phyloP scores from a whole-genome alignment of 2,329 filamentous ascomycete species.

The Pseudopyricularia javanii region DNA sequence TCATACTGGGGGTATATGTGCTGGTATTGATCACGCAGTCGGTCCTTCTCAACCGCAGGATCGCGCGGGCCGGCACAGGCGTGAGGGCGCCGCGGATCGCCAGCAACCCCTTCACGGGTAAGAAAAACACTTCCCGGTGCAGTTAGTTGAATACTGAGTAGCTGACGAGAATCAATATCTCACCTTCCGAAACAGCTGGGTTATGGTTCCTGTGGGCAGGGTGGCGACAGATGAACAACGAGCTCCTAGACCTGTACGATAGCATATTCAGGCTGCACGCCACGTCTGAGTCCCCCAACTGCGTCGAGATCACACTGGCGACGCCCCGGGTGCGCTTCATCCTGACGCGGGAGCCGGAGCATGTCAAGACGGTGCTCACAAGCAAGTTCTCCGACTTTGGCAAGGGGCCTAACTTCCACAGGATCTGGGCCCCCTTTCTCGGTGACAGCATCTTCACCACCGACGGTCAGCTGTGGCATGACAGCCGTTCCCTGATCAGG shows the following conservation, averaged over 20 bases:
- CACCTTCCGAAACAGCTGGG: neutral
- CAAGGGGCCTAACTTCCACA: conserved; percentile 29
- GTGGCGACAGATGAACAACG: conserved; percentile 17
- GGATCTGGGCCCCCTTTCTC: conserved; percentile 31
- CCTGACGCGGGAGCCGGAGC: conserved; percentile 39
- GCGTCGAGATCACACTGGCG: conserved; percentile 21
- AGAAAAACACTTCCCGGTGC: neutral
- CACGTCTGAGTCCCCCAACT: conserved; percentile 19
- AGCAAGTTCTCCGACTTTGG: conserved; percentile 43
- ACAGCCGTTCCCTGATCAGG: conserved; percentile 37
- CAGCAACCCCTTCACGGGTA: conserved; percentile 21
- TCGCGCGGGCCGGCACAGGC: conserved; percentile 14
- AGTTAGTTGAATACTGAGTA: neutral
- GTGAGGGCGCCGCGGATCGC: conserved; percentile 18
- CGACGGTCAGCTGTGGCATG: conserved; percentile 39
- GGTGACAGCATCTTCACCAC: conserved; percentile 44
- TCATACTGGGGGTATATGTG: conserved; percentile 5
- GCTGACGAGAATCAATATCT: neutral
- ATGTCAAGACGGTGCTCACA: conserved; percentile 43
- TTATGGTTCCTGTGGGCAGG: conserved; percentile 12
- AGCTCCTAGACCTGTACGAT: conserved; percentile 18
- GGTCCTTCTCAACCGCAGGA: conserved; percentile 12
- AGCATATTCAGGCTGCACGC: conserved; percentile 12
- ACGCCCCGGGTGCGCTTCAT: conserved; percentile 22
- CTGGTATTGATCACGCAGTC: conserved; percentile 11